These are phyloP conservation scores for Somion occarium DNA, from an alignment of 1,284 basidiomycete genomes.

Conservation along the genomic window DNA sequence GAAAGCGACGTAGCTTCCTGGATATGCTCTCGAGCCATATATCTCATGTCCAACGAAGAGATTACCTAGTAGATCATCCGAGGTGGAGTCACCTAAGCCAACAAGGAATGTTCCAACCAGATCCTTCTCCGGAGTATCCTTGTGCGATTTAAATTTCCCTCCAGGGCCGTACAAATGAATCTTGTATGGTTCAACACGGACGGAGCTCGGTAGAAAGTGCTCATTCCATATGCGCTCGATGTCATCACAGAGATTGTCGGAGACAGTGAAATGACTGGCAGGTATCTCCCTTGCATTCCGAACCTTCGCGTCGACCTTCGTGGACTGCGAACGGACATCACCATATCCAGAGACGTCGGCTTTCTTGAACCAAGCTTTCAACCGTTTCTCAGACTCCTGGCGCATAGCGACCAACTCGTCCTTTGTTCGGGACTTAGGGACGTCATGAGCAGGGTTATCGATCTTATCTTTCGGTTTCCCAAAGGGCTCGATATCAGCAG, in stretches of 20 bases:
- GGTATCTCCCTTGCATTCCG: constrained; percentile 27
- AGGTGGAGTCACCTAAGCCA: constrained; percentile 21
- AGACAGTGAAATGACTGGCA: constrained; percentile 21
- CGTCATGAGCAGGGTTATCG: background rate
- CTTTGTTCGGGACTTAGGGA: background rate
- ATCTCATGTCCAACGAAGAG: constrained; percentile 7
- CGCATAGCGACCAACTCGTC: background rate
- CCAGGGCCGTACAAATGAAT: constrained; percentile 28
- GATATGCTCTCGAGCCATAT: background rate
- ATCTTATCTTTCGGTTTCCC: background rate
- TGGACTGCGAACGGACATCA: constrained; percentile 13
- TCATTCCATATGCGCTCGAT: constrained; percentile 19
- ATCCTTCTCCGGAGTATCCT: constrained; percentile 25
- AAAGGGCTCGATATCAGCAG: background rate
- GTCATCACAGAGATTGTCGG: constrained; percentile 15
- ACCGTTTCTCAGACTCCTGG: background rate
- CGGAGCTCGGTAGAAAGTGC: constrained; percentile 18
- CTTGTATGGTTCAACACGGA: constrained; percentile 29
- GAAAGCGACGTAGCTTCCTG: constrained; percentile 29
- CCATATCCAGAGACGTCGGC: constrained; percentile 21
- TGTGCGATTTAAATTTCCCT: constrained; percentile 26
- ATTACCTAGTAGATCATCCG: constrained; percentile 13
- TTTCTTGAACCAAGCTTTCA: constrained; percentile 10
- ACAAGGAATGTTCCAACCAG: constrained; percentile 27
- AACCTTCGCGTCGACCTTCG: constrained; percentile 16